phyloP scores from a whole-genome alignment of 306 rosid species.

The Inga oerstediana region DNA sequence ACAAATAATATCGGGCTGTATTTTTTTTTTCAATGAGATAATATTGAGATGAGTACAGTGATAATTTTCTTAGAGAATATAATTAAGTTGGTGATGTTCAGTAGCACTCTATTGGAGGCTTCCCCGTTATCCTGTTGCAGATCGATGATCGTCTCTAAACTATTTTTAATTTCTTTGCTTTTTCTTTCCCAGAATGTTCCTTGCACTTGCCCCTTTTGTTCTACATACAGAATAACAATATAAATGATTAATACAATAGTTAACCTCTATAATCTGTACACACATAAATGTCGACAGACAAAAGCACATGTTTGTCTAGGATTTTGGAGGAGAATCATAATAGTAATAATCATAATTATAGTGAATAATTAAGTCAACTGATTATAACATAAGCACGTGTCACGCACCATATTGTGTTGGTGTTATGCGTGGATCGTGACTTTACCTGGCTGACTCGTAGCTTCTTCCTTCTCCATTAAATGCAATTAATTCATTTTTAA shows the following conservation, averaged over 20 bases:
- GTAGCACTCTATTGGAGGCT: no score
- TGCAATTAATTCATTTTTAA: conserved; percentile 4
- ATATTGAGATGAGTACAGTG: background rate
- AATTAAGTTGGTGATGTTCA: background rate
- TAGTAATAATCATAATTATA: background rate
- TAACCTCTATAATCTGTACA: background rate
- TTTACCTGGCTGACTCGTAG: background rate
- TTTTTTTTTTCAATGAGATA: background rate
- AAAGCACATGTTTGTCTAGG: conserved; percentile 1
- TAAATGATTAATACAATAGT: background rate
- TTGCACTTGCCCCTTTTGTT: background rate
- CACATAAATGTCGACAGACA: background rate
- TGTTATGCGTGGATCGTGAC: background rate
- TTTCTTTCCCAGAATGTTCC: background rate
- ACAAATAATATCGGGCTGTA: background rate
- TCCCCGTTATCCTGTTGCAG: no score
- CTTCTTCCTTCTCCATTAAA: background rate
- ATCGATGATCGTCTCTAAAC: background rate
- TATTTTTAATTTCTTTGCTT: background rate
- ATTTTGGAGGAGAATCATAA: background rate
- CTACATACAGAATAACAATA: background rate
- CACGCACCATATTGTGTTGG: conserved; percentile 8
- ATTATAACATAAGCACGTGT: conserved; percentile 25
- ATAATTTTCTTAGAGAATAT: background rate
- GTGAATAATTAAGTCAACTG: background rate